Base-by-base conservation (phyloP, 345 rosid genomes). In the Iberis pinnata region DNA sequence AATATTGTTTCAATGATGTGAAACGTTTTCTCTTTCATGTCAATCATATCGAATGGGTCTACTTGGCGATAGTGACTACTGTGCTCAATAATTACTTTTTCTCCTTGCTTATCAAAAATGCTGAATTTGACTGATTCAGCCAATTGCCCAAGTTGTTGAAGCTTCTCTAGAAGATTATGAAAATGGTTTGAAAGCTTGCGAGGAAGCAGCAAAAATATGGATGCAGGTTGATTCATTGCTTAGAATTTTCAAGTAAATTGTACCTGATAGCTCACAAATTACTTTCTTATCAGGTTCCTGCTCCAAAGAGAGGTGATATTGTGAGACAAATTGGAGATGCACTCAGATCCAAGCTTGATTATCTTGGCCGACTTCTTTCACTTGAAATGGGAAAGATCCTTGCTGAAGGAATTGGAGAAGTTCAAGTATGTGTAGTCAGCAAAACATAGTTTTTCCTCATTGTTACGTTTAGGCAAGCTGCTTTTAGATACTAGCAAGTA, bases 361-460 rank as follows among this genome's bases (percentile, higher is more conserved):
- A 72, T 24, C 95, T 92, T 20, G 95, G 98, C 14, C 85, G 75
- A 15, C 90, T 92, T 62, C 81, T 92, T 26, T 88, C 98, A 8
- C 85, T 88, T 46, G 98, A 92, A 78, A 88, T 92, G 98, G 98
- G 98, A 42, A 92, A 92, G 71, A 85, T 85, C 46, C 82, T 88
- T 42, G 82, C 98, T 6, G 97, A 92, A 78, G 98, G 97, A 70
- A 77, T 92, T 7, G 98, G 97, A 24, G 98, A 92, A 79, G 97
- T 92, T 63, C 96, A 92, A 56, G 98, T 88, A 67, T 71, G 63
- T 67, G 17, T 15, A 13, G n/a, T 16, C 64, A 2, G 18, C 24
- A 11, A 9, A n/a, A n/a, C n/a, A n/a, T n/a, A 17, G 27, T 16
- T 47, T 36, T 27, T 58, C 20, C 1, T 15, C 8, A 10, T 10